Conservation (phyloP, 225 moss, liverwort and hornwort genomes). For the Antitrichia curtipendula region DNA sequence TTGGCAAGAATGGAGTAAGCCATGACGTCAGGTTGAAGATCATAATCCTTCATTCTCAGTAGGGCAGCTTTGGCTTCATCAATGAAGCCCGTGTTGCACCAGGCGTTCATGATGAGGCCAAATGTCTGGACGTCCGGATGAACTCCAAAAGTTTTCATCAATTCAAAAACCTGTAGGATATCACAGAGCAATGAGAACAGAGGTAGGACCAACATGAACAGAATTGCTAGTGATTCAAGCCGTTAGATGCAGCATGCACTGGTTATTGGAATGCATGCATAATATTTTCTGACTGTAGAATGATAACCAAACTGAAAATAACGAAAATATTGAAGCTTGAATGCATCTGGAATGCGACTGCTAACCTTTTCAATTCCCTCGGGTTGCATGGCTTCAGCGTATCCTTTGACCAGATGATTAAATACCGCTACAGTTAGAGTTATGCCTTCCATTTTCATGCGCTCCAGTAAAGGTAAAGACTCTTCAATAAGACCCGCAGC, state of each 20-base stretch:
- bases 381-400: conserved; percentile 56
- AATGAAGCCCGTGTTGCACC: conserved; percentile 65
- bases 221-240: background rate
- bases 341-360: background rate
- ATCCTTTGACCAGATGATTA: conserved; percentile 79
- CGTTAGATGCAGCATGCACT: background rate
- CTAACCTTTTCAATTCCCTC: conserved; percentile 59
- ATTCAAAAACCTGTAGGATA: conserved; percentile 45
- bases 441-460: conserved; percentile 58
- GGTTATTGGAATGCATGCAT: background rate
- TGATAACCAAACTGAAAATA: background rate
- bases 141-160: conserved; percentile 52
- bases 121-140: conserved; percentile 71
- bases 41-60: conserved; percentile 38
- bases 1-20: conserved; percentile 85
- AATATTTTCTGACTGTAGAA: background rate
- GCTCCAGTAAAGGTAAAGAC: conserved; percentile 36
- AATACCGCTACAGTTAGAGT: conserved; percentile 53
- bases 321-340: background rate
- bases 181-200: background rate
- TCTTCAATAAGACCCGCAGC: conserved; percentile 41
- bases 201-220: background rate
- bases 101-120: conserved; percentile 80
- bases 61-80: conserved; percentile 56
- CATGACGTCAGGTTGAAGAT: conserved; percentile 59